A percentile compares a stretch with the other conserved stretches of the same genome.
Evolutionary conservation across 2,329 filamentous ascomycete species (phyloP).

Genomic region (Beauveria sp.): DNA sequence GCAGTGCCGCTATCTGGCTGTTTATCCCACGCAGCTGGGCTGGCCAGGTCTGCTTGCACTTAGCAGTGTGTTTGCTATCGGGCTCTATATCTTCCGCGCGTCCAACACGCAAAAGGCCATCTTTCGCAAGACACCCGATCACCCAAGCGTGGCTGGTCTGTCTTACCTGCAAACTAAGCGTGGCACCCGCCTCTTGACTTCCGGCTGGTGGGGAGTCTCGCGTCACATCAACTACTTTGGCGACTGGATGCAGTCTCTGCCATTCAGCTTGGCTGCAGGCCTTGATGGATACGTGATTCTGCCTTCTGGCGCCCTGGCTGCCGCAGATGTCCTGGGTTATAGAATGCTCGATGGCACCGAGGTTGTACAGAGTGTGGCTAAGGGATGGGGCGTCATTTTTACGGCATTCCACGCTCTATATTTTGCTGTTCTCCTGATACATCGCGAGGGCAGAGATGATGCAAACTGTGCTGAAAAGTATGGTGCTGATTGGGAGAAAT

Average conservation of each 20-base stretch:
- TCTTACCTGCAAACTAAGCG: constrained; percentile 75
- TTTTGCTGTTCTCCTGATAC: constrained; percentile 74
- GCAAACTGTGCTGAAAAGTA: constrained; percentile 84
- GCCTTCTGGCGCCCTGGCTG: constrained; percentile 34
- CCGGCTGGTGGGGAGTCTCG: constrained; percentile 85
- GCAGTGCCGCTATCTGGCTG: constrained; percentile 73
- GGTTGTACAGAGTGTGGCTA: constrained; percentile 61
- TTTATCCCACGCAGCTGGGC: constrained; percentile 71
- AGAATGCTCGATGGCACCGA: constrained; percentile 51
- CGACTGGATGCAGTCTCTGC: constrained; percentile 85
- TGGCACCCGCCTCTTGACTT: constrained; percentile 70
- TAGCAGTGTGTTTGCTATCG: constrained; percentile 54
- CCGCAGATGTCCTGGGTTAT: constrained; percentile 37
- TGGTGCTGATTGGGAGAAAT: constrained; percentile 80
- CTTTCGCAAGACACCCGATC: constrained; percentile 79
- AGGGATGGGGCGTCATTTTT: constrained; percentile 75
- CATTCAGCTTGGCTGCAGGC: constrained; percentile 77
- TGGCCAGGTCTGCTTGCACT: constrained; percentile 54
- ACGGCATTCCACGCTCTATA: constrained; percentile 91
- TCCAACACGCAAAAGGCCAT: constrained; percentile 87
- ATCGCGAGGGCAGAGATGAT: constrained; percentile 77
- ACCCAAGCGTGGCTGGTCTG: constrained; percentile 68
- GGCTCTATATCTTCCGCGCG: constrained; percentile 80
- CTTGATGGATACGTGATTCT: constrained; percentile 70
- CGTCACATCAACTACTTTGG: constrained; percentile 92